Evolutionary conservation across 2,329 filamentous ascomycete genomes (phyloP).

Genomic region (Teratosphaeria pseudoeucalypti): DNA sequence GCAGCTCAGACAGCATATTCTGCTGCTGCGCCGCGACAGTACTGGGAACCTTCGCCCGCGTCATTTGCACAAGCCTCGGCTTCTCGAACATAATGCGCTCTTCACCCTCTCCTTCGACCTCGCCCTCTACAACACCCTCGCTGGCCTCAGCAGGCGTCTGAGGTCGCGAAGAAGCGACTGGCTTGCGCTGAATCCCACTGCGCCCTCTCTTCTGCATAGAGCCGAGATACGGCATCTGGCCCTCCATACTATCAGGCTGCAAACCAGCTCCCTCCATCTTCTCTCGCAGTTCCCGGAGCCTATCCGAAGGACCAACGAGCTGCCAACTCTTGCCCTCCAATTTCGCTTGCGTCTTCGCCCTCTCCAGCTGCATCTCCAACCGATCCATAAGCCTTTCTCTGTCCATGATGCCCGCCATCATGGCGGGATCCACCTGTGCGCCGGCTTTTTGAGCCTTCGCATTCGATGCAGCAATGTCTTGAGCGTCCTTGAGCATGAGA

Average conservation of each 20-base stretch:
- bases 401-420: conserved; percentile 87
- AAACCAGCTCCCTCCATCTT: conserved; percentile 66
- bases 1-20: conserved; percentile 60
- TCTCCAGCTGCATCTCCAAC: conserved; percentile 86
- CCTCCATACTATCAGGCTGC: conserved; percentile 30
- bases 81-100: conserved; percentile 64
- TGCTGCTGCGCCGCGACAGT: conserved; percentile 45
- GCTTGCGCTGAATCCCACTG: conserved; percentile 29
- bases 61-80: conserved; percentile 68
- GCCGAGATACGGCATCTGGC: conserved; percentile 58
- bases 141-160: conserved; percentile 30
- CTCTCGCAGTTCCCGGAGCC: conserved; percentile 81
- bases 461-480: conserved; percentile 86
- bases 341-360: conserved; percentile 96
- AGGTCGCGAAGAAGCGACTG: conserved; percentile 27
- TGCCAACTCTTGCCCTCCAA: conserved; percentile 91
- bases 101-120: conserved; percentile 40
- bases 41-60: conserved; percentile 55
- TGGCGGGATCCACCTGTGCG: conserved; percentile 32
- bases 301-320: conserved; percentile 73
- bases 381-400: conserved; percentile 86
- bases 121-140: conserved; percentile 39
- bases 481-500: conserved; percentile 93
- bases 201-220: conserved; percentile 27
- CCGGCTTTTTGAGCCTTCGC: conserved; percentile 51